Base-by-base conservation (phyloP, 495 filamentous ascomycete genomes). In the Podospora pseudoanserina region DNA sequence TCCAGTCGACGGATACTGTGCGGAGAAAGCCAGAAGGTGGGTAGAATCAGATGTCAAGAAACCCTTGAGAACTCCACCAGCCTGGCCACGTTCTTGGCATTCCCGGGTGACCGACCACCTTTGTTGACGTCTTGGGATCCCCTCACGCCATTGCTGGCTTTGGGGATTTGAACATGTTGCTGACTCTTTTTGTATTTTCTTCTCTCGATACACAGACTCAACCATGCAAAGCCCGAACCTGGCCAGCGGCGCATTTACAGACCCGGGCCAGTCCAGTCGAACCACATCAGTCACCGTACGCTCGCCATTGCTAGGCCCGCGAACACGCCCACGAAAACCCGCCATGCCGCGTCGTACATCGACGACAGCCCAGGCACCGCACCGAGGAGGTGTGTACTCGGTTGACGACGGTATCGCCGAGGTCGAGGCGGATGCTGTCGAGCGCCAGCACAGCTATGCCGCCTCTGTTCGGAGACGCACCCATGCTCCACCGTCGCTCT, bases 381-480 rank as follows among this genome's bases (percentile, higher is more conserved):
- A 94, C 71, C 89, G 90, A 69, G 91, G 93, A 16, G 92, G 92
- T 75, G 87, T 92, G 69, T 99, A 97, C 78, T 97, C 94, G 9
- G 93, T 92, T 23, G 95, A 99, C 72, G 95, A 99, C 77, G 93
- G 91, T 76, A 85, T 89, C 26, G 83, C 86, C 60, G 95, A 99
- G 78, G 88, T 97, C 28, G 91, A 95, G 74, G 82, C 78, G 32
- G 88, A 88, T 68, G 69, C 76, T 54, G 74, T 67, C 44, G 77
- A 63, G 63, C 77, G 82, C 30, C 77, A 79, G 27, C 72, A 80
- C 39, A 80, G 78, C 67, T 82, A 84, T 66, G 82, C 86, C 56
- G 83, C 86, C 27, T 91, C 93, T n/a, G 89, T 96, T 60, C 84
- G 92, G 67, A 85, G 93, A 68, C 88, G 92, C 62, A 79, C 83